Conservation (phyloP, 352 stramenopile genomes). For the Albugo laibachii region DNA sequence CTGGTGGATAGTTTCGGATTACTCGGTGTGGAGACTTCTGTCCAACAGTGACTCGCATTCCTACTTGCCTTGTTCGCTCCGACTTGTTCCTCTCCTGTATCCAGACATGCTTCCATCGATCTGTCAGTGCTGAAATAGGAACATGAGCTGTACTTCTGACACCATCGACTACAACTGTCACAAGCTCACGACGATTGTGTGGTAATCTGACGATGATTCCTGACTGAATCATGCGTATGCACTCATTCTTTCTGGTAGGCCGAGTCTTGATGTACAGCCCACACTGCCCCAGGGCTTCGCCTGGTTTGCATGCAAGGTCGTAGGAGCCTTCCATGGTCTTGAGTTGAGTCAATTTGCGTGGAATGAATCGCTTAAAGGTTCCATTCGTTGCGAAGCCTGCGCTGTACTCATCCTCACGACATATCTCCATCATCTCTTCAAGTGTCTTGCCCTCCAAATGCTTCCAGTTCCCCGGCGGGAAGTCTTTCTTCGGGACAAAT, state of each 20-base stretch:
- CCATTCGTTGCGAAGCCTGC: constrained; percentile 53
- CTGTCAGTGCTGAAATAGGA: constrained; percentile 27
- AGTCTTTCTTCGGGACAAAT: constrained; percentile 58
- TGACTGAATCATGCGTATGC: constrained; percentile 16
- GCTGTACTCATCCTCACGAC: constrained; percentile 43
- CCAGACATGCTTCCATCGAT: constrained; percentile 40
- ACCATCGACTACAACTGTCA: constrained; percentile 40
- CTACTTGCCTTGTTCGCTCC: too few relatives aligned
- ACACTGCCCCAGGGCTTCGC: not conserved
- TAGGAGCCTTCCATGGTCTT: constrained; percentile 16
- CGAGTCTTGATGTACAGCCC: constrained; percentile 46
- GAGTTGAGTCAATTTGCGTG: constrained; percentile 47
- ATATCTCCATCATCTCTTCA: constrained; percentile 31
- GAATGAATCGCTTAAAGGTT: constrained; percentile 53
- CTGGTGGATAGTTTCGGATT: not conserved
- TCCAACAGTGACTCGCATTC: not conserved
- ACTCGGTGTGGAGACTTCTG: not conserved
- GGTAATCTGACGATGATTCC: constrained; percentile 31
- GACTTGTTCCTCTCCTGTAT: not conserved
- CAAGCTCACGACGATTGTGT: constrained; percentile 30
- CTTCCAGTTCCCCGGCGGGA: constrained; percentile 41
- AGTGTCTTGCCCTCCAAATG: constrained; percentile 10
- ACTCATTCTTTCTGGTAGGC: constrained; percentile 19
- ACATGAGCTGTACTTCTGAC: constrained; percentile 23
- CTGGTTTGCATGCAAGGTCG: not conserved